Evolutionary conservation across 192 early-diverging fungal species (phyloP).

Genomic region (Mortierella alpina): DNA sequence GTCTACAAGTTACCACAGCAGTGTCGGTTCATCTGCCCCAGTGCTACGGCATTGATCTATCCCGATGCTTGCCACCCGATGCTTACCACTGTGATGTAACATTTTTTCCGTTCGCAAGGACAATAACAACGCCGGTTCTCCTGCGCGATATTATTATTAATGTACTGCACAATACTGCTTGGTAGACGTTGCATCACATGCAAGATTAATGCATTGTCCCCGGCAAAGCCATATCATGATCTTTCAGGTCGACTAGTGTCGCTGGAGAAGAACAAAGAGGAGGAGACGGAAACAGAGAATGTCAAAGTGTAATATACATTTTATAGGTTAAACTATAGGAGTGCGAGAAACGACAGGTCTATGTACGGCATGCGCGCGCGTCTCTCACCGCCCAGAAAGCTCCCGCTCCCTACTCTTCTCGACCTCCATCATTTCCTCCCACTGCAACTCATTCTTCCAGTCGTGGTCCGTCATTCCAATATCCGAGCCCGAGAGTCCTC

Average conservation of each 20-base stretch:
- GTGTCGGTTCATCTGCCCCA: conserved; percentile 12
- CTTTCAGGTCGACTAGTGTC: too few relatives aligned
- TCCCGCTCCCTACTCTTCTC: conserved; percentile 28
- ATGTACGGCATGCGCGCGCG: neutral
- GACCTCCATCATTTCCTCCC: conserved; percentile 48
- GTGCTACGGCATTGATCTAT: conserved; percentile 14
- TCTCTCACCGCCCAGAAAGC: conserved; percentile 20
- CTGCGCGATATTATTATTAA: neutral
- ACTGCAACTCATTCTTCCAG: conserved; percentile 45
- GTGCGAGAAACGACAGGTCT: conserved; percentile 1
- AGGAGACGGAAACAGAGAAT: too few relatives aligned
- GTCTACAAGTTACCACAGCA: neutral
- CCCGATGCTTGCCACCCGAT: neutral
- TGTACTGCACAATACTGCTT: too few relatives aligned
- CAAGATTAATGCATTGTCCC: too few relatives aligned
- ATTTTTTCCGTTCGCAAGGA: neutral
- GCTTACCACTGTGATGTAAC: neutral
- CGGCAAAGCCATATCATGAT: too few relatives aligned
- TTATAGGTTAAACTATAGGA: neutral
- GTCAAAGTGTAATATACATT: neutral
- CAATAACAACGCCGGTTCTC: conserved; percentile 7
- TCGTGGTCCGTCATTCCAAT: conserved; percentile 37
- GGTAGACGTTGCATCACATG: too few relatives aligned
- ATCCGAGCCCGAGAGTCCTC: conserved; percentile 3
- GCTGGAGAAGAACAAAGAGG: too few relatives aligned